Evolutionary conservation across 768 basidiomycete species (phyloP), one percentile per base, ranked within the genome.

Genomic region (Suillus plorans): DNA sequence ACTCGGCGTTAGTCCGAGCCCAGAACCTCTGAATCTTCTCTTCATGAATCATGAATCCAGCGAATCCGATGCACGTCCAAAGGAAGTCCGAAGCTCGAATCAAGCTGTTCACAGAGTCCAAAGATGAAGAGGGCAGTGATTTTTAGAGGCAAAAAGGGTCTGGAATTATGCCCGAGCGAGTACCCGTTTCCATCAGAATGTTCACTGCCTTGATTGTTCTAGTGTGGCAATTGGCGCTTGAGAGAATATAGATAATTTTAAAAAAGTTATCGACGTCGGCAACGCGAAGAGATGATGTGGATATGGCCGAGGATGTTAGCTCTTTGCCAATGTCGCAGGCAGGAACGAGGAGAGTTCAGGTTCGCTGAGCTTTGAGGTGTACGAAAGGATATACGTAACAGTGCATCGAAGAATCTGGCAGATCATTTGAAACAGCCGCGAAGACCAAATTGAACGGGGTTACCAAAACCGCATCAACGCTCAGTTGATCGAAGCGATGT

Each of bases 171-270:
- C 55, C 62, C 64, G 53, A 58, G 37, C n/a, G 5, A 64, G 47
- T 64, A 64, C 47, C 45, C 42, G 69, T 72, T 74, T 74, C 73
- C 73, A 74, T 74, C 73, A 74, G 74, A 74, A 75, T 53, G 66
- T 72, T 69, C 72, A 66, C 69, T 70, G 65, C 72, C 69, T 64
- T 62, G 70, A 68, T 59, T 55, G 65, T 67, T 66, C 63, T 74
- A 66, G 72, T 52, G 22, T 58, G 14, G 31, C 4, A 13, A 39
- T 45, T 18, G 57, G 58, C 39, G 58, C 39, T 42, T 59, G 58
- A 60, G 60, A 60, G 16, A 37, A 59, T n/a, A 16, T 16, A 10
- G 14, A 9, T 62, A 61, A 31, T 31, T 42, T 63, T 50, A 41
- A 69, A 31, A 63, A 59, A 53, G 37, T 22, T 45, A 62, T 56